Conservation (phyloP, 2,329 filamentous ascomycete species). For the Colletotrichum kahawae region DNA sequence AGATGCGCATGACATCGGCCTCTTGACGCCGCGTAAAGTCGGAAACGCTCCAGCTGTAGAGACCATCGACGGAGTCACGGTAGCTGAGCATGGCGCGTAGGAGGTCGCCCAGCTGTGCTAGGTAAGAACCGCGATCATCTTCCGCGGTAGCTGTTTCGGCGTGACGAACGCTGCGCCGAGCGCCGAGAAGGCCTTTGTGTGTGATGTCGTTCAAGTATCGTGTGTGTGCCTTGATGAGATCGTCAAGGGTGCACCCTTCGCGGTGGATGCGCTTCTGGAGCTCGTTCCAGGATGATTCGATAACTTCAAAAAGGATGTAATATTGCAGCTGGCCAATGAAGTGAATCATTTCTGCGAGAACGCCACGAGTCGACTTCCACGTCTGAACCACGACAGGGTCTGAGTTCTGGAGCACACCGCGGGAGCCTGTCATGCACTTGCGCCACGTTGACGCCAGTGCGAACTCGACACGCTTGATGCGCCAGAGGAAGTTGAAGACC, state of each 20-base stretch:
- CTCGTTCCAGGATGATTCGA: slow-evolving; percentile 93
- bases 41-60: slow-evolving; percentile 93
- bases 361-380: slow-evolving; percentile 90
- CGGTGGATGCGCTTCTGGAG: slow-evolving; percentile 82
- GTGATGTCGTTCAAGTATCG: slow-evolving; percentile 94
- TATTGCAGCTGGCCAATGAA: slow-evolving; percentile 97
- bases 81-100: slow-evolving; percentile 93
- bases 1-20: slow-evolving; percentile 71
- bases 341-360: slow-evolving; percentile 97
- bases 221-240: slow-evolving; percentile 90
- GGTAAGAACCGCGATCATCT: slow-evolving; percentile 79
- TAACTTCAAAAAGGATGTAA: slow-evolving; percentile 98
- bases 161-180: slow-evolving; percentile 55
- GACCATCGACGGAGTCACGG: slow-evolving; percentile 88
- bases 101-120: slow-evolving; percentile 89
- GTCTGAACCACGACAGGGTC: slow-evolving; percentile 72
- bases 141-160: slow-evolving; percentile 49
- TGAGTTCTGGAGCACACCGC: slow-evolving; percentile 84
- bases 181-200: slow-evolving; percentile 90
- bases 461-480: slow-evolving; percentile 97
- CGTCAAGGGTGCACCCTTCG: slow-evolving; percentile 90
- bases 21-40: slow-evolving; percentile 95
- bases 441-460: slow-evolving; percentile 90
- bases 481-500: slow-evolving; percentile 99
- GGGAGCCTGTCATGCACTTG: slow-evolving; percentile 91